Conservation (phyloP, 2,329 filamentous ascomycete species). For the Ascochyta lentis region DNA sequence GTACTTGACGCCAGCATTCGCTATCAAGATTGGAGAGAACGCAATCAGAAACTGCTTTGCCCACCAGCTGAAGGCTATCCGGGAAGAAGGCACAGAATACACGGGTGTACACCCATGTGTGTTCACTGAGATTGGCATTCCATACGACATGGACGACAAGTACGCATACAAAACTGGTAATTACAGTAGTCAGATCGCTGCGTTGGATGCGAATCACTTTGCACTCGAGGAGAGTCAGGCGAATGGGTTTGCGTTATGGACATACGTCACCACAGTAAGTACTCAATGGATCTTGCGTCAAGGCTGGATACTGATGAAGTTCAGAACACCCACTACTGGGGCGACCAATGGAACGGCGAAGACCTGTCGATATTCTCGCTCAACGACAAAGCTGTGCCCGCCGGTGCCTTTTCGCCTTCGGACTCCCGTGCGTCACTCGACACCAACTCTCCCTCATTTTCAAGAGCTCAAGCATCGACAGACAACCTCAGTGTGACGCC, state of each 20-base stretch:
- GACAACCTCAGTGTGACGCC: constrained; percentile 68
- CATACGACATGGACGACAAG: constrained; percentile 98
- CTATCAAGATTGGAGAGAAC: constrained; percentile 88
- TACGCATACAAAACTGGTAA: constrained; percentile 94
- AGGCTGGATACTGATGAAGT: constrained; percentile 22
- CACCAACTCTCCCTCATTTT: constrained; percentile 61
- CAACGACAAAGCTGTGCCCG: constrained; percentile 73
- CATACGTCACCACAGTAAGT: constrained; percentile 75
- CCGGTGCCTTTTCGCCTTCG: constrained; percentile 57
- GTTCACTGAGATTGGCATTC: constrained; percentile 95
- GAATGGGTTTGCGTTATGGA: constrained; percentile 89
- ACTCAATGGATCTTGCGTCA: background rate
- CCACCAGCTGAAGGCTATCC: constrained; percentile 83
- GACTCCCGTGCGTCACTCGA: constrained; percentile 60
- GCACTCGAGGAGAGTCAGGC: constrained; percentile 83
- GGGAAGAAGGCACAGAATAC: constrained; percentile 84
- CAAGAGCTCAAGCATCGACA: constrained; percentile 55
- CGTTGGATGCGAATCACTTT: constrained; percentile 96
- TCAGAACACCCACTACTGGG: constrained; percentile 84
- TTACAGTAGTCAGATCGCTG: constrained; percentile 88
- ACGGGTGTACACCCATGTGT: constrained; percentile 89
- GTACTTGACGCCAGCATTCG: constrained; percentile 88
- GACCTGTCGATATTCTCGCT: constrained; percentile 88
- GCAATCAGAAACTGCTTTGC: constrained; percentile 93
- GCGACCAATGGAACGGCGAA: constrained; percentile 97